Conservation (phyloP, 768 basidiomycete species). For the Xerocomus potaroensis region DNA sequence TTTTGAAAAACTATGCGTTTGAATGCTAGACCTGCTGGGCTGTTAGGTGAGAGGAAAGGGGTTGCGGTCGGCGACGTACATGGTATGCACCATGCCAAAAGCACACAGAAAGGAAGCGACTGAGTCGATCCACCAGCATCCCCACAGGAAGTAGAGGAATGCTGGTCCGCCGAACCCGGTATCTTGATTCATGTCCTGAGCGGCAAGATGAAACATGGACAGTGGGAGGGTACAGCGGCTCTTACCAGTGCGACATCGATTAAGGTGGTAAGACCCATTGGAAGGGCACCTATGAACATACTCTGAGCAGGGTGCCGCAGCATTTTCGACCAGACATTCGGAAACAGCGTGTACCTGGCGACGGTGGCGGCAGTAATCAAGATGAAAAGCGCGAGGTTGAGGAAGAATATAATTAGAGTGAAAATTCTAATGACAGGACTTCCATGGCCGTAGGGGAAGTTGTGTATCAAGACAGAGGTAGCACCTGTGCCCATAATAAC, state of each 20-base stretch:
- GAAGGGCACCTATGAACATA: constrained; percentile 40
- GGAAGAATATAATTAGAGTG: constrained; percentile 35
- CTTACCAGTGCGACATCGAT: constrained; percentile 39
- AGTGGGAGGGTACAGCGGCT: not conserved
- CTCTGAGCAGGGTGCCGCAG: constrained; percentile 44
- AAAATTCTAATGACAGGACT: constrained; percentile 32
- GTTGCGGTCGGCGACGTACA: constrained; percentile 28
- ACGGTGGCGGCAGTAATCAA: constrained; percentile 30
- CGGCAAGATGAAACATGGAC: not conserved
- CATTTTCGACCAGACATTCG: constrained; percentile 42
- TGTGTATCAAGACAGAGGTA: constrained; percentile 36
- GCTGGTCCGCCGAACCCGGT: constrained; percentile 33
- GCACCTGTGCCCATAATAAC: constrained; percentile 47
- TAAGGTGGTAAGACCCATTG: constrained; percentile 44
- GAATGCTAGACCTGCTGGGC: constrained; percentile 38
- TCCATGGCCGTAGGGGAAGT: constrained; percentile 39
- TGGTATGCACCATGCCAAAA: constrained; percentile 47
- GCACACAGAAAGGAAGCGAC: constrained; percentile 38
- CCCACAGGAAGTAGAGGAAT: constrained; percentile 43
- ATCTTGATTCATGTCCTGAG: constrained; percentile 32
- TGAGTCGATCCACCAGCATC: constrained; percentile 49
- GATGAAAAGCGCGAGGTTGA: constrained; percentile 40
- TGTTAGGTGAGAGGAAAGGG: not conserved
- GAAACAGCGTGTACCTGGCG: constrained; percentile 41
- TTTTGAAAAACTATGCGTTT: constrained; percentile 37